A percentile compares a stretch with the other conserved stretches of the same genome.
Evolutionary conservation across 1,284 basidiomycete species (phyloP).

Genomic region (Chondrostereum purpureum): DNA sequence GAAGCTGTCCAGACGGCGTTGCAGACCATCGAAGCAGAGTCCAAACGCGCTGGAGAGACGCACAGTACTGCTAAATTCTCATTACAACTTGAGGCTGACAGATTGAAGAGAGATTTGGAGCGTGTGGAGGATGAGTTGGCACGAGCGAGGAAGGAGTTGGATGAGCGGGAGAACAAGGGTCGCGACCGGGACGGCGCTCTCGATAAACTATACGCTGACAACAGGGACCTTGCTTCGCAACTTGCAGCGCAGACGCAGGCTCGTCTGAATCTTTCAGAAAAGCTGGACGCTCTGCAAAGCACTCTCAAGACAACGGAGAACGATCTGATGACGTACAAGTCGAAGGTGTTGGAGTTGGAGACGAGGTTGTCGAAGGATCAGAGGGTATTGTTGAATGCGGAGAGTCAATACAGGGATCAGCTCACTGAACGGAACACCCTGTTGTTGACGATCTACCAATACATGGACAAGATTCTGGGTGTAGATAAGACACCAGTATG

Average conservation of each 20-base stretch:
- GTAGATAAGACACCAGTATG: constrained; percentile 79
- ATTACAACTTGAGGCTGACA: constrained; percentile 86
- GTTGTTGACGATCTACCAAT: constrained; percentile 88
- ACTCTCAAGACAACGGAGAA: constrained; percentile 58
- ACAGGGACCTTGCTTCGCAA: constrained; percentile 70
- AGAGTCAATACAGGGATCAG: constrained; percentile 83
- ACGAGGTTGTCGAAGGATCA: constrained; percentile 81
- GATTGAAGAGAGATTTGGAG: constrained; percentile 80
- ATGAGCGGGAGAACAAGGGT: constrained; percentile 56
- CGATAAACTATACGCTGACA: constrained; percentile 72
- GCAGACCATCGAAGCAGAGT: constrained; percentile 57
- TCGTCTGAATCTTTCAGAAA: constrained; percentile 77
- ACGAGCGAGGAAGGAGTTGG: constrained; percentile 68
- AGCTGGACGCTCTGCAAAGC: constrained; percentile 67
- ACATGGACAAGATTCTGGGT: constrained; percentile 90
- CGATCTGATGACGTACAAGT: constrained; percentile 52
- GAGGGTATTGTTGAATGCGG: constrained; percentile 60
- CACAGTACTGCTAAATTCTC: constrained; percentile 82
- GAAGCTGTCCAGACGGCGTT: constrained; percentile 69
- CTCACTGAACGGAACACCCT: constrained; percentile 90
- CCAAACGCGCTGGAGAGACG: constrained; percentile 71
- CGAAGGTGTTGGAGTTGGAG: constrained; percentile 72
- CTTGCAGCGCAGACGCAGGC: constrained; percentile 82
- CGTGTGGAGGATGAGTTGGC: constrained; percentile 77
- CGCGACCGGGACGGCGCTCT: constrained; percentile 66